A percentile compares a stretch with the other conserved stretches of the same genome.
Conservation (phyloP, 2,329 filamentous ascomycete genomes). For the Geosmithia flava region DNA sequence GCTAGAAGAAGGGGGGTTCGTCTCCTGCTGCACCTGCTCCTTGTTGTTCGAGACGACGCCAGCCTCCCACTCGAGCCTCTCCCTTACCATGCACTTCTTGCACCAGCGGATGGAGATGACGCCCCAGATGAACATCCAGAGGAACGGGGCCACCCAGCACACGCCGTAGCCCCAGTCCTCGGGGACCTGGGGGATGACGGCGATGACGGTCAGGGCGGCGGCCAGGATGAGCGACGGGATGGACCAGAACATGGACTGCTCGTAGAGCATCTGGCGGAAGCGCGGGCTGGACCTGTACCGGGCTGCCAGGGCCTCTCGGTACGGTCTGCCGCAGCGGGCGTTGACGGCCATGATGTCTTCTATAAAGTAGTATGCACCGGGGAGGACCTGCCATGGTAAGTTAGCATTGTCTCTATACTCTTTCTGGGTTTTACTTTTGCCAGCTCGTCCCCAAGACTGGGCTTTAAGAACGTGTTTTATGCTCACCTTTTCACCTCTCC, state of each 20-base stretch:
- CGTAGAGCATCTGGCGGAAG: constrained; percentile 26
- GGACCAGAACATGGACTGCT: constrained; percentile 27
- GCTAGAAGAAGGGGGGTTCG: no score
- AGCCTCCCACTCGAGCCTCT: constrained; percentile 23
- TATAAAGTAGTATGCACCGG: constrained; percentile 51
- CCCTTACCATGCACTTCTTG: constrained; percentile 21
- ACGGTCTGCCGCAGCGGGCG: constrained; percentile 38
- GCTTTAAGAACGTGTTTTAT: no score
- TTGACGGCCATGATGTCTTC: constrained; percentile 59
- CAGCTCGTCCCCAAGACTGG: no score
- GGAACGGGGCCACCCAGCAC: constrained; percentile 25
- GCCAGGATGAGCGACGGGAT: constrained; percentile 23
- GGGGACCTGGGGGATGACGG: constrained; percentile 19
- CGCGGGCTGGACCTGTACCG: constrained; percentile 26
- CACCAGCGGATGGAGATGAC: constrained; percentile 21
- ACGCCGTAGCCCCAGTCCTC: constrained; percentile 22
- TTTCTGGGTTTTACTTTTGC: no score
- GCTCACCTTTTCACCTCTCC: constrained; percentile 34
- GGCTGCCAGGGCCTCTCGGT: constrained; percentile 26
- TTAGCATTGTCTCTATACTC: neutral
- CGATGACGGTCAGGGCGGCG: constrained; percentile 20
- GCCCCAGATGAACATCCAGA: constrained; percentile 22
- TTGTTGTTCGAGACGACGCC: constrained; percentile 5
- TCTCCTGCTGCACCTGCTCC: neutral
- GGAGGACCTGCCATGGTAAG: constrained; percentile 34